Evolutionary conservation across 768 basidiomycete genomes (phyloP).

Genomic region (Mycena sanguinolenta): DNA sequence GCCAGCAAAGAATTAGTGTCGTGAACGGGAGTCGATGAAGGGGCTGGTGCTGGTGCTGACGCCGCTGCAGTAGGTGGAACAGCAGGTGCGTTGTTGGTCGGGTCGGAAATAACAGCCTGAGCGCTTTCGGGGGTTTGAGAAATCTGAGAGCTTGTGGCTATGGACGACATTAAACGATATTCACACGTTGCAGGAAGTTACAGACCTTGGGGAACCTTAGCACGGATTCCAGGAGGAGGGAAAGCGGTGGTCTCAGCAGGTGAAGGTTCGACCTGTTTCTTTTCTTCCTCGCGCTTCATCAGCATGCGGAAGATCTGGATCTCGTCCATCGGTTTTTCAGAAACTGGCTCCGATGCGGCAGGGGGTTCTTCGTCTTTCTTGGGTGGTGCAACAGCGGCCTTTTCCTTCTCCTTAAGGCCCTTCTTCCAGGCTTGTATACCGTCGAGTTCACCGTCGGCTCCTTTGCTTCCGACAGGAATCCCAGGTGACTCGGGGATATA

Average conservation of each 20-base stretch:
- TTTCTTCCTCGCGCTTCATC: slow-evolving; percentile 83
- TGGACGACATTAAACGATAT: background rate
- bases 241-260: slow-evolving; percentile 24
- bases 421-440: slow-evolving; percentile 92
- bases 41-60: slow-evolving; percentile 2
- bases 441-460: slow-evolving; percentile 77
- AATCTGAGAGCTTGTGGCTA: background rate
- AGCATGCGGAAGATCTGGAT: slow-evolving; percentile 87
- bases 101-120: slow-evolving; percentile 1
- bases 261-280: slow-evolving; percentile 49
- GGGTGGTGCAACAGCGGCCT: slow-evolving; percentile 34
- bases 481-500: slow-evolving; percentile 79
- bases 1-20: slow-evolving; percentile 35
- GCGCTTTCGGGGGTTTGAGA: slow-evolving; percentile 12
- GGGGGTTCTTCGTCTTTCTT: slow-evolving; percentile 32
- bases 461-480: slow-evolving; percentile 70
- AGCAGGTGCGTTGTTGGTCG: slow-evolving; percentile 5
- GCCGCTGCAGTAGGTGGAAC: background rate
- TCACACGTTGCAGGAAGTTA: background rate
- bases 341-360: slow-evolving; percentile 37
- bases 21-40: slow-evolving; percentile 11
- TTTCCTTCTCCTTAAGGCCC: slow-evolving; percentile 80
- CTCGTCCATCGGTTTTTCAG: slow-evolving; percentile 73
- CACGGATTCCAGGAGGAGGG: slow-evolving; percentile 25
- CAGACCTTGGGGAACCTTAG: slow-evolving; percentile 33